phyloP scores from a whole-genome alignment of 2,329 filamentous ascomycete species.

The Calonectria henricotiae region DNA sequence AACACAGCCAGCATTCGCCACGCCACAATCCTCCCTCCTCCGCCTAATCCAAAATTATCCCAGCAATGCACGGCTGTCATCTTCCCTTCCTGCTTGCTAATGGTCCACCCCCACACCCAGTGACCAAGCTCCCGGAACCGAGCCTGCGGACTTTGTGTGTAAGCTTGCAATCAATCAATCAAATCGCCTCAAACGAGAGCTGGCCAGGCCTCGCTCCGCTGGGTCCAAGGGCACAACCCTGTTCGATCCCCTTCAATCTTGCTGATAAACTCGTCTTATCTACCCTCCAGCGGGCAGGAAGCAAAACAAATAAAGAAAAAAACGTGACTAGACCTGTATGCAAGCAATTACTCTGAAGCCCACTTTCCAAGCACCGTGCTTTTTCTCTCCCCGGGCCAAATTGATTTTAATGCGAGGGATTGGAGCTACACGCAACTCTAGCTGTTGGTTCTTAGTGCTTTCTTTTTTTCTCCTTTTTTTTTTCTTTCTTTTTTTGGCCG shows the following conservation, averaged over 20 bases:
- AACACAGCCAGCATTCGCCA: constrained; percentile 35
- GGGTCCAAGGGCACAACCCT: constrained; percentile 35
- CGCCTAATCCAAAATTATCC: constrained; percentile 47
- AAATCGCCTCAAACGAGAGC: constrained; percentile 15
- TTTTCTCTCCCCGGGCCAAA: constrained; percentile 35
- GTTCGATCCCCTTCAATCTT: constrained; percentile 26
- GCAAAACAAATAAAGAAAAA: constrained; percentile 22
- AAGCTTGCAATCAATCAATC: constrained; percentile 20
- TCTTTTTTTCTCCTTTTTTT: neutral
- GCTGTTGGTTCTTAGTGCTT: neutral
- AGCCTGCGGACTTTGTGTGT: constrained; percentile 42
- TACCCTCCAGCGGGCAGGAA: constrained; percentile 15
- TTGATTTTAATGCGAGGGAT: constrained; percentile 46
- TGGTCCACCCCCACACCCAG: constrained; percentile 51
- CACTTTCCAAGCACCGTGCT: constrained; percentile 38
- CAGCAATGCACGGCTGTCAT: constrained; percentile 43
- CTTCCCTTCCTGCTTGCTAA: constrained; percentile 35
- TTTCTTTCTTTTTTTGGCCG: neutral
- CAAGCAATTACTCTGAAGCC: constrained; percentile 48
- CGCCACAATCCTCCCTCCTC: constrained; percentile 33
- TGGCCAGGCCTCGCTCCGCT: constrained; percentile 28
- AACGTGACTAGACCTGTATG: constrained; percentile 52
- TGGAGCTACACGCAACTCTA: constrained; percentile 20
- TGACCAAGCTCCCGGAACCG: constrained; percentile 51
- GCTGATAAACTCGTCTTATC: constrained; percentile 38